Base-by-base conservation (phyloP, 2,329 filamentous ascomycete genomes). In the Xylaria sp. region DNA sequence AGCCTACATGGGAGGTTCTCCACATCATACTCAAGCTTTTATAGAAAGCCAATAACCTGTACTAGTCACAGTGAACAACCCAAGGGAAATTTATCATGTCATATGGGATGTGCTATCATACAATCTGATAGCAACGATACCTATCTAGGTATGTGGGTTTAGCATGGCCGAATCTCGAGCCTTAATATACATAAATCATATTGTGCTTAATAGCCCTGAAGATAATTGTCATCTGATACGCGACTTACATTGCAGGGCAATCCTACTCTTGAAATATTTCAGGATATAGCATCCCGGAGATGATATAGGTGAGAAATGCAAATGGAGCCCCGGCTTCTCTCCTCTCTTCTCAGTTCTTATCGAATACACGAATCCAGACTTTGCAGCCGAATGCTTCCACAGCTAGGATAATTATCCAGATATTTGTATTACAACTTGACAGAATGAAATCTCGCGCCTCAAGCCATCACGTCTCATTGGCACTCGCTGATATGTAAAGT, bases 131-230 rank as follows among this genome's bases (percentile, higher is more conserved):
- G 28, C n/a, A 36, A 59, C 1, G 20, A 53, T 33, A 51, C 10
- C 42, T 44, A 44, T 11, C 42, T 7, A 51, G 38, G 26, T 26
- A 31, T 4, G 6, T 28, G 5, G 13, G 33, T 26, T 58, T 26
- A 23, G 53, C 53, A 40, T 20, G 28, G 36, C 13, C 33, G 36
- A 15, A 38, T 38, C 44, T 36, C 26, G 53, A 44, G 42, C 33
- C 31, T 15, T 42, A 31, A 64, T 64, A 64, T 51, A 46, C 42
- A 53, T 11, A 59, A 42, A 2, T 5, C 7, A 11, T n/a, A 54
- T 23, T 6, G 36, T 13, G 31, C 51, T 54, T n/a, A 33, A 13
- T 23, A n/a, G n/a, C 36, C n/a, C 23, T 23, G 28, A 54, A 46
- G 42, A 20, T 10, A 11, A 7, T 23, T 46, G 5, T 23, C 17